Evolutionary conservation across 192 early-diverging fungal species (phyloP), one percentile per base, ranked within the genome.

Genomic region (Coemansia sp.): DNA sequence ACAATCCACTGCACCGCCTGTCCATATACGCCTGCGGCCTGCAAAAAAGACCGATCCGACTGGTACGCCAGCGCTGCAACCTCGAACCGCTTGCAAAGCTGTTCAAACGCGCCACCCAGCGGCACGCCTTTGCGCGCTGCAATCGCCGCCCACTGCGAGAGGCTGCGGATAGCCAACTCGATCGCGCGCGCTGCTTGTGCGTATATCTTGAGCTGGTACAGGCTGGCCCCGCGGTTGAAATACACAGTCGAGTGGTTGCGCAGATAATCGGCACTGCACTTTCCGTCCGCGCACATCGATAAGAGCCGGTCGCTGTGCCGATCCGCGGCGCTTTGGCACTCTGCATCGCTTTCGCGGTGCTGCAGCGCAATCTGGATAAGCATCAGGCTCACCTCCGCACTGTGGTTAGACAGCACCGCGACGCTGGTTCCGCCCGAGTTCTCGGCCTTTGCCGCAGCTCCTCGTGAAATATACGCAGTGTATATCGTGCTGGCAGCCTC

Each of bases 81-180:
- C 46, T 78, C 76, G 33, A 65, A 78, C 29, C 76, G 76, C 65
- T 78, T 78, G 40, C 76, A 78, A 16, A 78, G 62, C 69, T 78
- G 76, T 24, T 24, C 53, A 14, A 69, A 14, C 7, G 56, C 62
- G 22, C 69, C 66, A 0, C 45, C 58, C 6, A 45, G 14, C 1
- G 56, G 18, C n/a, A n/a, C n/a, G 33, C 19, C n/a, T 3, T 10
- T 24, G 45, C 48, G 18, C 33, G 11, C 1, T 27, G 6, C 10
- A 5, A 19, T 19, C 18, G 27, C 7, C 0, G 60, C 43, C 75
- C 75, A 78, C 49, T 44, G 22, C 18, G 49, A 19, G 40, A 78
- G 45, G 31, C 75, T 78, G 1, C 46, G 28, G 22, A 78, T 78
- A 0, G 76, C 65, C 30, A 35, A 23, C 52, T 69, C 65, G 25